These are phyloP conservation scores for Ricinus communis DNA, from an alignment of 345 rosid genomes.

Conservation along the genomic window DNA sequence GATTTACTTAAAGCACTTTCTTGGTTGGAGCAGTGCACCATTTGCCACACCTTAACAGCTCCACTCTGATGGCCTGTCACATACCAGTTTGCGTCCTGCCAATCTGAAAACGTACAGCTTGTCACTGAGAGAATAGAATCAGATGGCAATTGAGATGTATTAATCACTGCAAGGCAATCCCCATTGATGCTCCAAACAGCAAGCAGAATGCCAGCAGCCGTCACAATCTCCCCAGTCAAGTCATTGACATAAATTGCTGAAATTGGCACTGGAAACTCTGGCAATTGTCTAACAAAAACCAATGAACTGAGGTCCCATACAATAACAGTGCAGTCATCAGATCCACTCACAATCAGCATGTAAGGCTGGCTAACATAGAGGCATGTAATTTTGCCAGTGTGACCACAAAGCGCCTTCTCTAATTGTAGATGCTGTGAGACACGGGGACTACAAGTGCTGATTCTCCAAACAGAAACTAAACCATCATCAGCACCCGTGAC, in stretches of 20 bases:
- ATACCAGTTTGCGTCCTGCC: slow-evolving; percentile 92
- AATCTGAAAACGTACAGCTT: slow-evolving; percentile 79
- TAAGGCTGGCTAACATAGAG: slow-evolving; percentile 94
- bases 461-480: slow-evolving; percentile 82
- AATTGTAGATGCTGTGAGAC: slow-evolving; percentile 48
- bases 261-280: slow-evolving; percentile 78
- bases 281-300: slow-evolving; percentile 83
- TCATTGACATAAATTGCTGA: slow-evolving; percentile 91
- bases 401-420: slow-evolving; percentile 85
- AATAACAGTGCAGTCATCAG: slow-evolving; percentile 92
- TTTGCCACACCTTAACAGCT: slow-evolving; percentile 93
- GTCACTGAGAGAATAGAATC: slow-evolving; percentile 89
- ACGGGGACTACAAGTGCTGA: slow-evolving; percentile 67
- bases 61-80: slow-evolving; percentile 99
- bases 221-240: slow-evolving; percentile 88
- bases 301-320: slow-evolving; percentile 95
- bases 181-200: slow-evolving; percentile 99
- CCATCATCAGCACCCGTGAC: slow-evolving; percentile 98
- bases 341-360: slow-evolving; percentile 93
- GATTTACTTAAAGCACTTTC: slow-evolving; percentile 48
- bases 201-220: slow-evolving; percentile 93
- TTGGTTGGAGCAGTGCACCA: slow-evolving; percentile 70
- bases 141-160: slow-evolving; percentile 91
- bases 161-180: slow-evolving; percentile 89
- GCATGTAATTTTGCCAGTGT: slow-evolving; percentile 80